Base-by-base conservation (phyloP, 2,329 filamentous ascomycete species). In the Epichloe amarillans region DNA sequence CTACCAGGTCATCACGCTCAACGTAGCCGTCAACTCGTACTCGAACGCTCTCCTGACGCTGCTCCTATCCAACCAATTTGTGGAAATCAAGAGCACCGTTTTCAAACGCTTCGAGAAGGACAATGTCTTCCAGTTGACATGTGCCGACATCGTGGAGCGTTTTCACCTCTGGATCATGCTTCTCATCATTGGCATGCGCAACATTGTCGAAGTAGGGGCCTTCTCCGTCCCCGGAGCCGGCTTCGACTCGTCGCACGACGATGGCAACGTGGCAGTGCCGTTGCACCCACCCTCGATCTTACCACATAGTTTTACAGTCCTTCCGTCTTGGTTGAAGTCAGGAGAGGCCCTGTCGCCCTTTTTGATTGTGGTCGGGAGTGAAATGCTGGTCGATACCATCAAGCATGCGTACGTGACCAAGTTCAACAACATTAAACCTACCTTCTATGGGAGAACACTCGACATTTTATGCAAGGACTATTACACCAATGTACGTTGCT, bases 51-150 rank as follows among this genome's bases (percentile, higher is more conserved):
- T 98, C 4, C 75, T 98, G 36, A 96, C 93, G 0, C 77, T 98
- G 1, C 74, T 98, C 2, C 80, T 98, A 64, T 96, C 90, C 6
- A 98, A 97, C 62, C 94, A 98, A 63, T 98, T 98, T 61, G 93
- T 98, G 42, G 93, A 98, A 69, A 95, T 98, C 73, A 98, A 98
- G 64, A 88, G 88, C 54, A 94, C 90, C 0, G 94, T 98, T 1
- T 98, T 98, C 74, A 97, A 98, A 71, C 93, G 91, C 54, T 95
- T 97, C 56, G 93, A 98, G 61, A 97, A 96, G 65, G 93, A 98
- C 63, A 97, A 95, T 57, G 72, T 95, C 0, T 98, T 98, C 63
- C 93, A 98, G 65, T 75, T 98, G 14, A 95, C 91, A 0, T 98
- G 93, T 57, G 91, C 93, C 4, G 93, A 98, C 63, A 84, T 98